Evolutionary conservation across 1,139 yeast genomes (phyloP), one percentile per base, ranked within the genome.

Genomic region (Blastobotrys serpentis): DNA sequence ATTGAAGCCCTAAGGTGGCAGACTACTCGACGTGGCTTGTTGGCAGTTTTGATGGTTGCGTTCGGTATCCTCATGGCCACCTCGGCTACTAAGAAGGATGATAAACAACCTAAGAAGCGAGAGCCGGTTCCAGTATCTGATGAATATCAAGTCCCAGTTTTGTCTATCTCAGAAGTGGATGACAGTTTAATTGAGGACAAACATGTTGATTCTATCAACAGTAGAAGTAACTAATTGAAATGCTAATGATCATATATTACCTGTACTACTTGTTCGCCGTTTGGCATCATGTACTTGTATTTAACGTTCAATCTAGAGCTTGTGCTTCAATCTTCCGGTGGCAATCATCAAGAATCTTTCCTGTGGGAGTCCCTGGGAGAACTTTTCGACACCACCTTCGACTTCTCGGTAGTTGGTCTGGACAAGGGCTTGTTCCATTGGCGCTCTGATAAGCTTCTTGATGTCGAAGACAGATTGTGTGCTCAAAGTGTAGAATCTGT

Each of bases 1-100:
- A 86, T 89, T 53, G 98, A 92, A 66, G 81, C 84, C 52, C 74
- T 90, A 54, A 74, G 98, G 60, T 92, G 98, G 98, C 90, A 88
- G 64, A 81, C 92, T 41, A 89, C 97, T 3, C 75, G 97, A 51
- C 80, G 95, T 67, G 97, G 98, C 25, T 70, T 86, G 29, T 70
- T 83, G 30, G 82, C 87, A 4, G 81, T 85, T 18, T 58, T 73
- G 13, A 51, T 66, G 23, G 68, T 79, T 52, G 81, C 80, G 2
- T 70, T 74, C 39, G 67, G 72, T 19, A 69, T 79, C 13, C 65
- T 81, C 60, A 72, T 76, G 47, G 77, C 78, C 38, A 76, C 78
- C 46, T 73, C 76, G 17, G 57, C 73, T 14, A 67, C 76, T 8
- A 71, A 70, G 52, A 69, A 59, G 50, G 62, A 60, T 18, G 56